A percentile compares a stretch with the other conserved stretches of the same genome.
Conservation (phyloP, 768 basidiomycete species). For the Mycena vitilis region DNA sequence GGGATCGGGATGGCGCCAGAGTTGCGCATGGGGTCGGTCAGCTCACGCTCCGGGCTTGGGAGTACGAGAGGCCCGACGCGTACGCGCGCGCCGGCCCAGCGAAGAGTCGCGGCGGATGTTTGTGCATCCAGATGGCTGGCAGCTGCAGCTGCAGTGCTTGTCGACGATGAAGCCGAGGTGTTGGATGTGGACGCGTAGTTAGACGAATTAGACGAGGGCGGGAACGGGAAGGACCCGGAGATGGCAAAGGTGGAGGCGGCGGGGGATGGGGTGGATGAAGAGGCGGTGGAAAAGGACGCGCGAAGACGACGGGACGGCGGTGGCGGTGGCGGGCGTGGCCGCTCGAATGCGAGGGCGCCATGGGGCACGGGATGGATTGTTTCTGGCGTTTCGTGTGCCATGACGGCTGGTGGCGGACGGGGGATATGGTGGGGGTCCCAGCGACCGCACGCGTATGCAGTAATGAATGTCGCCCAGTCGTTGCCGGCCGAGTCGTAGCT, state of each 20-base stretch:
- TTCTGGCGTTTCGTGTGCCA: slow-evolving; percentile 1
- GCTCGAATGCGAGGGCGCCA: slow-evolving; percentile 40
- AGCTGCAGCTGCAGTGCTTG: slow-evolving; percentile 24
- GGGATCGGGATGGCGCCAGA: slow-evolving; percentile 71
- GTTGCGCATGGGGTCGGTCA: slow-evolving; percentile 90
- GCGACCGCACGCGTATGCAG: slow-evolving; percentile 79
- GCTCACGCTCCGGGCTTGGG: slow-evolving; percentile 91
- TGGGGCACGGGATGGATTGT: slow-evolving; percentile 40
- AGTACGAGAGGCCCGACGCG: slow-evolving; percentile 89
- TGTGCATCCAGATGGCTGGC: slow-evolving; percentile 63
- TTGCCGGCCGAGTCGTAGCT: neutral
- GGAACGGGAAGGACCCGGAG: slow-evolving; percentile 6
- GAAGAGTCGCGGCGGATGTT: slow-evolving; percentile 83
- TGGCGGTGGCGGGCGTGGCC: slow-evolving; percentile 16
- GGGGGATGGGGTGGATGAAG: slow-evolving; percentile 34
- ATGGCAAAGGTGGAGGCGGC: slow-evolving; percentile 28
- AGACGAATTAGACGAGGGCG: slow-evolving; percentile 25
- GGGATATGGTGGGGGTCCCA: slow-evolving; percentile 86
- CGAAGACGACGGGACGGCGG: slow-evolving; percentile 32
- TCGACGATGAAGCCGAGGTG: slow-evolving; percentile 22
- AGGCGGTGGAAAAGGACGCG: slow-evolving; percentile 34
- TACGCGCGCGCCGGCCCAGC: slow-evolving; percentile 85
- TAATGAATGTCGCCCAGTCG: slow-evolving; percentile 83
- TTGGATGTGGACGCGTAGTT: neutral
- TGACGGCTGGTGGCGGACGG: slow-evolving; percentile 58